A percentile compares a stretch with the other conserved stretches of the same genome.
phyloP scores from a whole-genome alignment of 2,329 filamentous ascomycete genomes.

The Didymella sp. region DNA sequence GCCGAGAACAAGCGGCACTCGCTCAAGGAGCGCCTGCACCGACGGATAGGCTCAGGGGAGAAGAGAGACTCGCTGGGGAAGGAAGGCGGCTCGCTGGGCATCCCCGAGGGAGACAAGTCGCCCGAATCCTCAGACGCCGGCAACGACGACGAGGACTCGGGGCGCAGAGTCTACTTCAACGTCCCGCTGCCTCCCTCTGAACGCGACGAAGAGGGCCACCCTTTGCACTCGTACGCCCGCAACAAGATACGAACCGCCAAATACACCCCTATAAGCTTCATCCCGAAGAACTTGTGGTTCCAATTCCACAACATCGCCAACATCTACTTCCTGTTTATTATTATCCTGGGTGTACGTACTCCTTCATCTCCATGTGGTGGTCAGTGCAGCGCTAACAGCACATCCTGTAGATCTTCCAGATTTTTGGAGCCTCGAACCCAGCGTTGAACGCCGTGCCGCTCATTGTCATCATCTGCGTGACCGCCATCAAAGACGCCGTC shows the following conservation, averaged over 20 bases:
- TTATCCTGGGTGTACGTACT: conserved; percentile 85
- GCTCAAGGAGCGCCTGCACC: conserved; percentile 77
- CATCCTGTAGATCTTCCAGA: conserved; percentile 81
- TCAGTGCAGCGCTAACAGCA: conserved; percentile 28
- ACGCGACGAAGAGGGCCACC: conserved; percentile 81
- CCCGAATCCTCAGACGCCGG: conserved; percentile 50
- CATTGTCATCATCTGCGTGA: conserved; percentile 89
- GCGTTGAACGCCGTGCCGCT: conserved; percentile 88
- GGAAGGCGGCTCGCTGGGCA: conserved; percentile 33
- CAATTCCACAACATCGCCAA: conserved; percentile 99
- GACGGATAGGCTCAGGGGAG: conserved; percentile 66
- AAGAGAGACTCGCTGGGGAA: conserved; percentile 61
- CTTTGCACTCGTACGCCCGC: conserved; percentile 72
- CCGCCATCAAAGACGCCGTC: conserved; percentile 90
- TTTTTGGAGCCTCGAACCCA: conserved; percentile 91
- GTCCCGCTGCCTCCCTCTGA: conserved; percentile 75
- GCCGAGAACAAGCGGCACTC: conserved; percentile 81
- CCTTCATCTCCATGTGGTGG: conserved; percentile 12
- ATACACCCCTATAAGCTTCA: conserved; percentile 92
- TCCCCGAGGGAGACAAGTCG: conserved; percentile 53
- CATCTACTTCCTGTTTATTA: conserved; percentile 95
- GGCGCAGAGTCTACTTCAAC: conserved; percentile 82
- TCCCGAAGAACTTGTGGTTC: conserved; percentile 96
- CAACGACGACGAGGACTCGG: conserved; percentile 48
- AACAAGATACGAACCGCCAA: conserved; percentile 99